Evolutionary conservation across 148 eudicot species (phyloP), one percentile per base, ranked within the genome.

Genomic region (Beta vulgaris): DNA sequence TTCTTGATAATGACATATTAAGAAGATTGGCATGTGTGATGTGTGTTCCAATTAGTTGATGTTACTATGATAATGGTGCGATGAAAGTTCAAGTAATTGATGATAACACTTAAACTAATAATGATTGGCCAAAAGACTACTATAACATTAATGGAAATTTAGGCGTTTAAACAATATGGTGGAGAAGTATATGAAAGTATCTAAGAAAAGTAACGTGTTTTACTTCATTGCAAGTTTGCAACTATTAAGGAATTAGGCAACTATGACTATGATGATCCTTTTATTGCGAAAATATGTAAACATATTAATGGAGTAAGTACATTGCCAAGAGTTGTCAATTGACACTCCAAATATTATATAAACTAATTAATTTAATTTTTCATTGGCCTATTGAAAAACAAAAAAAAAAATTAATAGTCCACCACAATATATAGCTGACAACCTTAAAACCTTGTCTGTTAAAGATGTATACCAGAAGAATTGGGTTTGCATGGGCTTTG

Each of bases 241-340:
- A 9, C 14, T 44, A 28, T 31, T 68, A 29, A 11, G 7, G 2
- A 14, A 6, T 32, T 34, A 72, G 28, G 72, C 18, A 21, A 39
- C 54, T 46, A 48, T 48, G 26, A 25, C 2, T 67, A 42, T 42
- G 39, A 54, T 10, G 74, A 36, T 53, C 13, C 48, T 54, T 40
- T 23, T 63, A 31, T 23, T 69, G 73, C 23, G 61, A 70, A 70
- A 54, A 23, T 13, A 32, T 59, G 62, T 71, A 63, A 71, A 13
- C 63, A 37, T 71, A 63, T 1, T n/a, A n/a, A n/a, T n/a, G n/a
- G n/a, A n/a, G n/a, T n/a, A n/a, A n/a, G n/a, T n/a, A n/a, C n/a
- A n/a, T n/a, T n/a, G n/a, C n/a, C n/a, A n/a, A n/a, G n/a, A n/a
- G n/a, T n/a, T n/a, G n/a, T n/a, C n/a, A n/a, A n/a, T n/a, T n/a